A percentile compares a stretch with the other conserved stretches of the same genome.
These are phyloP conservation scores for Scheffersomyces quercinus DNA, from an alignment of 1,139 yeast genomes.

Conservation along the genomic window DNA sequence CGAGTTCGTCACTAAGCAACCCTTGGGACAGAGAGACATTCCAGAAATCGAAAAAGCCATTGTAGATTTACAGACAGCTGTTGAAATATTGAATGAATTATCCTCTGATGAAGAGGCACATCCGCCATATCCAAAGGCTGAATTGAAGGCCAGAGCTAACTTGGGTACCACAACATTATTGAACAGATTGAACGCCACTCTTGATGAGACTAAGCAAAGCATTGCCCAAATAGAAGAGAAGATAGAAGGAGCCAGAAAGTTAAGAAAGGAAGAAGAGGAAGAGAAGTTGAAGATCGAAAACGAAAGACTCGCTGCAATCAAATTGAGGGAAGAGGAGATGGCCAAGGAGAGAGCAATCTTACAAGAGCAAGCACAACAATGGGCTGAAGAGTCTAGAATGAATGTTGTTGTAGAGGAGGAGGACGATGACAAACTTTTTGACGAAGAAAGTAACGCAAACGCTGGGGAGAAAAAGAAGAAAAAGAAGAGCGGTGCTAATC, in stretches of 20 bases:
- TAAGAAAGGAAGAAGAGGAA: slow-evolving; percentile 60
- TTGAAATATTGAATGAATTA: slow-evolving; percentile 58
- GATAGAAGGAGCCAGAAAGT: slow-evolving; percentile 70
- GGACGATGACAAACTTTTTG: slow-evolving; percentile 29
- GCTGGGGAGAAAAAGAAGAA: slow-evolving; percentile 19
- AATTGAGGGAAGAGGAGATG: slow-evolving; percentile 50
- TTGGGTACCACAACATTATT: slow-evolving; percentile 78
- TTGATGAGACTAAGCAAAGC: slow-evolving; percentile 71
- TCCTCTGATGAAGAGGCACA: slow-evolving; percentile 52
- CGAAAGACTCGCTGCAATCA: slow-evolving; percentile 41
- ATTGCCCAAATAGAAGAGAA: slow-evolving; percentile 60
- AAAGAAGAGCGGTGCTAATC: slow-evolving; percentile 18
- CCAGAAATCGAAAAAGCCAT: slow-evolving; percentile 63
- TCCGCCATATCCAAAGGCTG: slow-evolving; percentile 77
- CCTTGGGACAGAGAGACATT: slow-evolving; percentile 59
- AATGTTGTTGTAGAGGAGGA: slow-evolving; percentile 35
- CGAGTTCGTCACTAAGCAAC: slow-evolving; percentile 69
- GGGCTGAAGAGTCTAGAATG: slow-evolving; percentile 63
- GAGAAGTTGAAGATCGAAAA: slow-evolving; percentile 37
- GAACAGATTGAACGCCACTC: slow-evolving; percentile 67
- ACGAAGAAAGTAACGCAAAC: slow-evolving; percentile 24
- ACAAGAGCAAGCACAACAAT: slow-evolving; percentile 80
- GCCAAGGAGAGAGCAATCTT: slow-evolving; percentile 69
- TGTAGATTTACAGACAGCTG: slow-evolving; percentile 62
- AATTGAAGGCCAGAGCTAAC: slow-evolving; percentile 79